Evolutionary conservation across 1,284 basidiomycete genomes (phyloP), one percentile per base, ranked within the genome.

Genomic region (Vanrija pseudolonga): DNA sequence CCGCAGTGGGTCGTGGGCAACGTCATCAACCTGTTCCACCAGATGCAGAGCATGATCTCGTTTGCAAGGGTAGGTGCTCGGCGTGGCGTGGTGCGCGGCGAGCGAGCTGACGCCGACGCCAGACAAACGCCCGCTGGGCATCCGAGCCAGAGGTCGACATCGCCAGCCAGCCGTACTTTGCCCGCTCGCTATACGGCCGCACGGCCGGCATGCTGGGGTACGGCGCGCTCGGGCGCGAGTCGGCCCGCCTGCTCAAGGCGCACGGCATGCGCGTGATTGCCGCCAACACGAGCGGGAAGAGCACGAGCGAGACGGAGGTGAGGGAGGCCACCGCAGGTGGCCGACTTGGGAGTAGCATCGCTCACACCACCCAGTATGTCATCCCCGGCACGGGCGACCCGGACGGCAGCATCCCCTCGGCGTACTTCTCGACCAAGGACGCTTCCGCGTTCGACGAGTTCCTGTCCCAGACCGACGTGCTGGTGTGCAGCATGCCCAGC

Each of bases 171-270:
- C 42, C 49, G 4, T 73, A 73, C 52, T 61, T 47, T 46, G 63
- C 68, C 3, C 49, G 65, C 14, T 62, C 63, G n/a, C 59, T 66
- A 4, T 49, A 53, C 19, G 69, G 71, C 8, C 61, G 67, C 28
- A 76, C 73, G 11, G 67, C 64, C 2, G 73, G 73, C 5, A 56
- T 76, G 50, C 56, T 76, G 63, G 70, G 70, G 4, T 72, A 72
- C 52, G 70, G 70, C 7, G 61, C 66, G 3, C 48, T 74, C 0
- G 72, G 68, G 1, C 53, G 72, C 22, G 72, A 74, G 57, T 67
- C 70, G 2, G 74, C 74, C 1, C 57, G 72, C 19, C 51, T 75
- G 22, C 61, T 75, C 22, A 62, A 72, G 53, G 65, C 66, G 1
- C 65, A 71, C 46, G 69, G 69, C 2, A 67, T 71, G 60, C 55